phyloP scores from a whole-genome alignment of 164 flowering plant species.

The Aristolochia fimbriata region DNA sequence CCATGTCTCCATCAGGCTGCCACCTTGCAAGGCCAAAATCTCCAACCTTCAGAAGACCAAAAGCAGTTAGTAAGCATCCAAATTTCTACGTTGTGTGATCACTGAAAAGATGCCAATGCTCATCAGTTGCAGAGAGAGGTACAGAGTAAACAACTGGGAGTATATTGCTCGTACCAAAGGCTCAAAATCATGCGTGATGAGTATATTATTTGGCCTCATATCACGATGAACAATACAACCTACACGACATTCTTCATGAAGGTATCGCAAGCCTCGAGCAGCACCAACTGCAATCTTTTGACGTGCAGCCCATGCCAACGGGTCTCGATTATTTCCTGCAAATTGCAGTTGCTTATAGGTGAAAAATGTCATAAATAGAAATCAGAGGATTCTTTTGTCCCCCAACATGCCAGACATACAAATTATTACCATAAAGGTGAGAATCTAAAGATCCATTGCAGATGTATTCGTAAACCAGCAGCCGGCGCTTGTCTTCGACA shows the following conservation, averaged over 20 bases:
- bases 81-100: no score
- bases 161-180: constrained; percentile 1
- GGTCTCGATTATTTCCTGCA: constrained; percentile 39
- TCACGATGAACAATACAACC: constrained; percentile 97
- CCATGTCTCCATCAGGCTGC: constrained; percentile 83
- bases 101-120: no score
- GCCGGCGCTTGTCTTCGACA: constrained; percentile 64
- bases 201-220: constrained; percentile 94
- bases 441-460: constrained; percentile 92
- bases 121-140: no score
- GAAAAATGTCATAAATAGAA: background rate
- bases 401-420: background rate
- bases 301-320: constrained; percentile 70
- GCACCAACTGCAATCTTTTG: constrained; percentile 93
- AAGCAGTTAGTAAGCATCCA: no score
- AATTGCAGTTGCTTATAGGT: background rate
- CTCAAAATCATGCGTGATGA: constrained; percentile 94
- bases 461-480: constrained; percentile 87
- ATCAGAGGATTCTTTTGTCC: background rate
- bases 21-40: constrained; percentile 96
- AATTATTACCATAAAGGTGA: constrained; percentile 75
- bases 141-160: no score
- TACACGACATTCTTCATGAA: constrained; percentile 96
- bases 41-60: constrained; percentile 51
- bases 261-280: constrained; percentile 91